A percentile compares a stretch with the other conserved stretches of the same genome.
Evolutionary conservation across 2,329 filamentous ascomycete species (phyloP).

Genomic region (Mycosphaerella arachidis): DNA sequence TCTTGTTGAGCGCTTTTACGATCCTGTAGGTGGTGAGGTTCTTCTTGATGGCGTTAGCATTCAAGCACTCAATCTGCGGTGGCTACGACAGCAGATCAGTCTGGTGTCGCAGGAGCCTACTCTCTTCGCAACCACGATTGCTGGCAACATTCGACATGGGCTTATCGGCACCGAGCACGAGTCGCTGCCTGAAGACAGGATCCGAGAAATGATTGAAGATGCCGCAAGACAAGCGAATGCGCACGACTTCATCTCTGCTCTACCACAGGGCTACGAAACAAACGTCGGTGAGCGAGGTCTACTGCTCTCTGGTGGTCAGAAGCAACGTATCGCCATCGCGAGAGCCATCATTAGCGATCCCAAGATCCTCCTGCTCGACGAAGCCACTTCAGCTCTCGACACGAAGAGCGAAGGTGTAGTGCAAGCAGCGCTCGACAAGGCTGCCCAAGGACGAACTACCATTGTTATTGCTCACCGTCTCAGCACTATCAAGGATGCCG

Average conservation of each 20-base stretch:
- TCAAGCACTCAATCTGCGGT: conserved; percentile 74
- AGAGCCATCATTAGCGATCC: conserved; percentile 86
- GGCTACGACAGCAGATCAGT: conserved; percentile 88
- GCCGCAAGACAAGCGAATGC: conserved; percentile 90
- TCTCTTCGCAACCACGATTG: conserved; percentile 85
- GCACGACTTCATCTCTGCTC: conserved; percentile 77
- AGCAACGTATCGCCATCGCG: conserved; percentile 93
- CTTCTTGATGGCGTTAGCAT: conserved; percentile 80
- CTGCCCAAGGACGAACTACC: conserved; percentile 80
- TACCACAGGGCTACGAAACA: conserved; percentile 88
- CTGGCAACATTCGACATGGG: conserved; percentile 83
- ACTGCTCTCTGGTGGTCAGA: conserved; percentile 82
- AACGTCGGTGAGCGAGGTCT: conserved; percentile 95
- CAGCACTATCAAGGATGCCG: conserved; percentile 87
- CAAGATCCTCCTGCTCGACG: conserved; percentile 86
- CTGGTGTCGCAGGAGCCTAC: conserved; percentile 91
- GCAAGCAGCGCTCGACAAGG: conserved; percentile 84
- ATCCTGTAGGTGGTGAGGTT: conserved; percentile 75
- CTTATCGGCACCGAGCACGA: conserved; percentile 80
- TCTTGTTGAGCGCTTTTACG: conserved; percentile 89
- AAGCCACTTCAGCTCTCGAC: conserved; percentile 89
- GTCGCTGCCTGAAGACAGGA: conserved; percentile 60
- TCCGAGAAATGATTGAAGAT: conserved; percentile 66
- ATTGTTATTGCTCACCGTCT: conserved; percentile 94
- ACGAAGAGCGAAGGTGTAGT: conserved; percentile 93